A percentile compares a stretch with the other conserved stretches of the same genome.
Evolutionary conservation across 1,139 yeast genomes (phyloP).

Genomic region (Pichia sp.): DNA sequence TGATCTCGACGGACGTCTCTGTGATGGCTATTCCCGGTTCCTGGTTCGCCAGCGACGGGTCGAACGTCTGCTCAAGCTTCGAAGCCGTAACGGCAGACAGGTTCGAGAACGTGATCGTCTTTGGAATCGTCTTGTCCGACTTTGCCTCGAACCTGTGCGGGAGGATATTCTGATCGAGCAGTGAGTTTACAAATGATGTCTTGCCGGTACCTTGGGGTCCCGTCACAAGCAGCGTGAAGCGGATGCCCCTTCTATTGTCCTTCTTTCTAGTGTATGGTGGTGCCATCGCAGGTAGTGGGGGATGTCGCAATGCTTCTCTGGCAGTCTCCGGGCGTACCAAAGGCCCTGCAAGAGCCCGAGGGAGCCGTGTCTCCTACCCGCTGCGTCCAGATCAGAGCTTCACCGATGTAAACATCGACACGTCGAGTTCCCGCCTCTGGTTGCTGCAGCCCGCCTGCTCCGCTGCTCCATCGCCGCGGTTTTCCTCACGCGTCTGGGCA

Average conservation of each 20-base stretch:
- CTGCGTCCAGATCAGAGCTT: no score
- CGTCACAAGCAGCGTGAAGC: constrained; percentile 73
- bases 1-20: constrained; percentile 58
- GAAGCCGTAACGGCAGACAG: constrained; percentile 36
- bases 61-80: constrained; percentile 39
- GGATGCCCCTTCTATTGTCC: constrained; percentile 79
- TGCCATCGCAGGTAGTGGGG: constrained; percentile 6
- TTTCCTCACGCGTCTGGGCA: no score
- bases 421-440: no score
- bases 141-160: constrained; percentile 51
- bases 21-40: constrained; percentile 55
- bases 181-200: constrained; percentile 74
- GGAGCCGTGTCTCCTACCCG: no score
- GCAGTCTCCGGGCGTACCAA: background rate
- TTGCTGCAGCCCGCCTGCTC: no score
- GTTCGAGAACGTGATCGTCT: constrained; percentile 47
- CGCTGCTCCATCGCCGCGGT: no score
- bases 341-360: no score
- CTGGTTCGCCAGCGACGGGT: constrained; percentile 42
- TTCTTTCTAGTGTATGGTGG: constrained; percentile 44
- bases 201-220: constrained; percentile 82
- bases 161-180: constrained; percentile 58
- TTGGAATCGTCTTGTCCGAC: constrained; percentile 33
- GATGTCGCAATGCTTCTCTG: background rate
- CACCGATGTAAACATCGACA: no score